Evolutionary conservation across 495 filamentous ascomycete genomes (phyloP).

Genomic region (Penicillium herquei): DNA sequence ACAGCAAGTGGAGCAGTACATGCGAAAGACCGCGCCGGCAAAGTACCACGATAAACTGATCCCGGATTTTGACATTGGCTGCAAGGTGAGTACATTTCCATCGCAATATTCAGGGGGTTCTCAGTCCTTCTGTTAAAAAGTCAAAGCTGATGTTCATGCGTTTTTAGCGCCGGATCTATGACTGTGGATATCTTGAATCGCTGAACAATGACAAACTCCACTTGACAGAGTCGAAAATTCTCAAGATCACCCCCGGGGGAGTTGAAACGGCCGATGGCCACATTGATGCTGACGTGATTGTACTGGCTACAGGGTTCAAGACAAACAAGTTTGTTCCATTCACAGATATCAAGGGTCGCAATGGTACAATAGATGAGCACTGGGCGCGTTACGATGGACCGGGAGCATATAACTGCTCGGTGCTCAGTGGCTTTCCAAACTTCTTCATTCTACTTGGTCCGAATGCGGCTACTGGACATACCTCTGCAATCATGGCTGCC

Average conservation of each 20-base stretch:
- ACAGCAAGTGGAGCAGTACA: neutral
- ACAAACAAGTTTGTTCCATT: constrained; percentile 39
- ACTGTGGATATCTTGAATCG: neutral
- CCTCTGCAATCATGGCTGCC: constrained; percentile 48
- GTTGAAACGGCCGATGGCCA: constrained; percentile 5
- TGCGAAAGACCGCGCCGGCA: neutral
- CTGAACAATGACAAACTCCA: neutral
- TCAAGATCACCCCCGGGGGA: neutral
- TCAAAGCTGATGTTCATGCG: too few species aligned
- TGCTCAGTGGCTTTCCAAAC: constrained; percentile 56
- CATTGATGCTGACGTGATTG: constrained; percentile 49
- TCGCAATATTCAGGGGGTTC: too few species aligned
- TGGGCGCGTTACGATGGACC: constrained; percentile 48
- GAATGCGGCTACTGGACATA: constrained; percentile 58
- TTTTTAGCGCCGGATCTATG: neutral
- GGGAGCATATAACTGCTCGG: constrained; percentile 53
- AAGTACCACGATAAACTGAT: neutral
- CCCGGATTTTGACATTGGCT: neutral
- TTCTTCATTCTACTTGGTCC: constrained; percentile 59
- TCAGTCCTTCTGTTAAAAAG: too few species aligned
- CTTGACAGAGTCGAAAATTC: neutral
- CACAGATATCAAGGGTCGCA: constrained; percentile 34
- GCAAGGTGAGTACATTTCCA: neutral
- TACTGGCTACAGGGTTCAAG: constrained; percentile 52
- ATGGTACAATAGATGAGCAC: constrained; percentile 18